A percentile compares a stretch with the other conserved stretches of the same genome.
These are phyloP conservation scores for Globisporangium paroecandrum DNA, from an alignment of 352 stramenopile species.

Conservation along the genomic window DNA sequence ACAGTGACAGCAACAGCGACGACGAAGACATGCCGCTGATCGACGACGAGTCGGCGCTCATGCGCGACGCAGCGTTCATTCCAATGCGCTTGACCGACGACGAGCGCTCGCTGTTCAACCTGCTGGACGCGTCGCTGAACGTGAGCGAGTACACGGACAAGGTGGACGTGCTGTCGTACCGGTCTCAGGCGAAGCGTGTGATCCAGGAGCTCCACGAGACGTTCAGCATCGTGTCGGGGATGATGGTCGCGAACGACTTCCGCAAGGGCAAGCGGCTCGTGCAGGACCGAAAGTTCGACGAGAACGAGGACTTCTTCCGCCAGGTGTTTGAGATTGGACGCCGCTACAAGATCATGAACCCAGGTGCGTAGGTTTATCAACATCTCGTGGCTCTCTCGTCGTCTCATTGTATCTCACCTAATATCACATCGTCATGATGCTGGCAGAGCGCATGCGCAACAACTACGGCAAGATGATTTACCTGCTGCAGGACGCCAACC, in stretches of 20 bases:
- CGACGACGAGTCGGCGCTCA: slow-evolving; percentile 18
- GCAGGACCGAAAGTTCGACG: slow-evolving; percentile 54
- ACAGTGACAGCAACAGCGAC: slow-evolving; percentile 27
- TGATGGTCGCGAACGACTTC: slow-evolving; percentile 65
- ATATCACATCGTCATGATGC: background rate
- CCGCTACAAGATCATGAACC: slow-evolving; percentile 95
- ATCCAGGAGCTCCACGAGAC: slow-evolving; percentile 62
- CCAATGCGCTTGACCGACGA: slow-evolving; percentile 63
- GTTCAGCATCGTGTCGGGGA: slow-evolving; percentile 61
- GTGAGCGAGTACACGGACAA: slow-evolving; percentile 93
- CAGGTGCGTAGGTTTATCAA: slow-evolving; percentile 24
- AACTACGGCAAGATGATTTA: slow-evolving; percentile 96
- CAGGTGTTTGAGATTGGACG: slow-evolving; percentile 90
- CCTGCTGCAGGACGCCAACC: slow-evolving; percentile 89
- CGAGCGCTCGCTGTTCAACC: slow-evolving; percentile 71
- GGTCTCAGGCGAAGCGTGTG: slow-evolving; percentile 69
- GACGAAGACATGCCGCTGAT: slow-evolving; percentile 25
- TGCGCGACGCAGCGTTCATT: slow-evolving; percentile 50
- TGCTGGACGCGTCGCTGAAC: slow-evolving; percentile 80
- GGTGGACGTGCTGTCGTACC: slow-evolving; percentile 81
- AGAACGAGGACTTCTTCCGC: slow-evolving; percentile 81
- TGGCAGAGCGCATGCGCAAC: slow-evolving; percentile 73
- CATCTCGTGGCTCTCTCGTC: background rate
- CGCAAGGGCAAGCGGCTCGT: slow-evolving; percentile 53
- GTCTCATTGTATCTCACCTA: background rate